Evolutionary conservation across 225 moss, liverwort and hornwort genomes (phyloP).

Genomic region (Bryoerythrophyllum caledonicum): DNA sequence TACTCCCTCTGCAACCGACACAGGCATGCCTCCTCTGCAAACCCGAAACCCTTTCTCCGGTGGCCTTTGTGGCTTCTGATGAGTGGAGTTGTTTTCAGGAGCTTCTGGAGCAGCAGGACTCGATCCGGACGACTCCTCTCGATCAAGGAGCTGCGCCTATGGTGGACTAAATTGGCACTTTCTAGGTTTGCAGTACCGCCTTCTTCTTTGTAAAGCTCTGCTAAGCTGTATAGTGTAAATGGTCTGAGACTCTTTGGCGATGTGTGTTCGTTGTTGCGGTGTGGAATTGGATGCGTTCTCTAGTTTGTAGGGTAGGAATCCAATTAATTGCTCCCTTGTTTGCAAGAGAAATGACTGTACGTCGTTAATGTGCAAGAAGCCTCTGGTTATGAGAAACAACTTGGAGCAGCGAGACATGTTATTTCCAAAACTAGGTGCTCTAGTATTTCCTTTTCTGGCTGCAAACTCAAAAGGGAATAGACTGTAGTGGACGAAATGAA

Average conservation of each 20-base stretch:
- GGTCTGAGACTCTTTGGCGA: neutral
- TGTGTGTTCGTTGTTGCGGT: neutral
- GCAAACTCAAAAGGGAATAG: no score
- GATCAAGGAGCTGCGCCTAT: slow-evolving; percentile 30
- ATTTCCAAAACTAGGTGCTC: no score
- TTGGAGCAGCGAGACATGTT: no score
- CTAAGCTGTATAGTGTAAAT: neutral
- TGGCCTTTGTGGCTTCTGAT: no score
- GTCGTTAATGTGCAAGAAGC: no score
- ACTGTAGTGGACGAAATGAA: no score
- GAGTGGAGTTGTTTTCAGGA: slow-evolving; percentile 16
- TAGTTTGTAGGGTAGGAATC: neutral
- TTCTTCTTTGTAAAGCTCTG: neutral
- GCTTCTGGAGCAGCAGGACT: slow-evolving; percentile 31
- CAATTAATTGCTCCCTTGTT: neutral
- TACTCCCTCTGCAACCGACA: slow-evolving; percentile 35
- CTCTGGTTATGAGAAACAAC: no score
- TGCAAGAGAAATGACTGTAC: neutral
- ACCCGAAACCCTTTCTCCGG: neutral
- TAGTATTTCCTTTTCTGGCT: no score
- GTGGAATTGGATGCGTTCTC: neutral
- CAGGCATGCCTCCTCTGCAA: slow-evolving; percentile 20
- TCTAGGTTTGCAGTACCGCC: neutral
- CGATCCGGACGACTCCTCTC: slow-evolving; percentile 22
- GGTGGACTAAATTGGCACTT: slow-evolving; percentile 19